phyloP scores from a whole-genome alignment of 208 protist species.

The Leishmania tarentolae region DNA sequence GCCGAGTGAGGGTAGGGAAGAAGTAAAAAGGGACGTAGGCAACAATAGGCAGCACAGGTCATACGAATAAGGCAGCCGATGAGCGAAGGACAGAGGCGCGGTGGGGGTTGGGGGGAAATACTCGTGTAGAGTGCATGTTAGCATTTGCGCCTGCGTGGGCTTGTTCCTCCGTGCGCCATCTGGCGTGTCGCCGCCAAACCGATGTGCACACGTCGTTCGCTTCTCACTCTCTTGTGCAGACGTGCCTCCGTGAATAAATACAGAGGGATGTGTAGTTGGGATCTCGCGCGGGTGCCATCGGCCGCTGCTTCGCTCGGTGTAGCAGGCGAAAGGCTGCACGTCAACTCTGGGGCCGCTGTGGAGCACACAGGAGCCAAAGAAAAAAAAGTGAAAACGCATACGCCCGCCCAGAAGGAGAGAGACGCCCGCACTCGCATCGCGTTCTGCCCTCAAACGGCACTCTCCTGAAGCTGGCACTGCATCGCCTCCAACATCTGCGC shows the following conservation, averaged over 20 bases:
- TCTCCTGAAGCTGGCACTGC: conserved; percentile 19
- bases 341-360: neutral
- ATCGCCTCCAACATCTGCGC: conserved; percentile 27
- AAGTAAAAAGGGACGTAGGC: neutral
- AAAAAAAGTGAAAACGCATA: neutral
- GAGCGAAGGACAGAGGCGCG: neutral
- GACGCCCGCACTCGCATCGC: neutral
- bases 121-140: neutral
- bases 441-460: neutral
- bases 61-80: neutral
- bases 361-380: neutral
- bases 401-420: neutral
- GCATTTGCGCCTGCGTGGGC: neutral
- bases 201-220: neutral
- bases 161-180: neutral
- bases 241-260: neutral
- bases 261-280: neutral
- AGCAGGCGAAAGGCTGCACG: neutral
- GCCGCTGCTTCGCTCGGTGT: neutral
- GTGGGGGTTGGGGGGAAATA: neutral
- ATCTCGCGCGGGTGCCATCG: neutral
- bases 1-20: no score
- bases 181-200: neutral
- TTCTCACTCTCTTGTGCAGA: neutral
- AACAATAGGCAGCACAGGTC: neutral